These are phyloP conservation scores for Ogataea sp. DNA, from an alignment of 805 yeast genomes.

Conservation along the genomic window DNA sequence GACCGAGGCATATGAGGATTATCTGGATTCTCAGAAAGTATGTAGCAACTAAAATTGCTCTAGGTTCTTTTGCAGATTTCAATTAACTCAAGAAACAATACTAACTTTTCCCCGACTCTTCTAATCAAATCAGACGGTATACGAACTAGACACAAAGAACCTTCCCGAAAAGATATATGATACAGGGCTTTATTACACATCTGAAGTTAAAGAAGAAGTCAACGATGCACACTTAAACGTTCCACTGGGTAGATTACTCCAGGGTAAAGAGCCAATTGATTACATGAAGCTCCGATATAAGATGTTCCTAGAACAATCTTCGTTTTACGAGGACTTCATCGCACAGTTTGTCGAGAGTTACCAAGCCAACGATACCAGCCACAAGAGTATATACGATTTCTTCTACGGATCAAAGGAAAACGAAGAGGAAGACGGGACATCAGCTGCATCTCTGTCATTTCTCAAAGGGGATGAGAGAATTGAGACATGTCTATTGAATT, in stretches of 20 bases:
- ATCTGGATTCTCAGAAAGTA: constrained; percentile 23
- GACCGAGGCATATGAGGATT: constrained; percentile 10
- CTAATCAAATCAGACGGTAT: neutral
- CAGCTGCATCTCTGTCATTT: neutral
- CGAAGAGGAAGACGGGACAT: too few species aligned
- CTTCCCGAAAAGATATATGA: neutral
- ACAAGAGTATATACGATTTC: too few species aligned
- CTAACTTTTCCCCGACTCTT: too few species aligned
- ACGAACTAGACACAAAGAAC: constrained; percentile 5
- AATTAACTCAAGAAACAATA: too few species aligned
- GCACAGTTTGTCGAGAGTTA: constrained; percentile 21
- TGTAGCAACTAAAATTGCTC: too few species aligned
- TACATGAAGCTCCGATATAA: constrained; percentile 32
- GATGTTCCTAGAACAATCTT: constrained; percentile 32
- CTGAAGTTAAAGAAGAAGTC: neutral
- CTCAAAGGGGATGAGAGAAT: constrained; percentile 7
- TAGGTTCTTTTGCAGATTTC: too few species aligned
- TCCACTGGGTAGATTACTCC: constrained; percentile 35
- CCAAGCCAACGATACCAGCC: constrained; percentile 17
- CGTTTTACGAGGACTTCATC: constrained; percentile 22
- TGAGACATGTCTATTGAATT: constrained; percentile 28
- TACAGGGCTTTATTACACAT: neutral
- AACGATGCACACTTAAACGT: constrained; percentile 1
- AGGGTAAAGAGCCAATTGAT: constrained; percentile 33
- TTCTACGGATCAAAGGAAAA: constrained; percentile 4